Evolutionary conservation across 2,329 filamentous ascomycete genomes (phyloP).

Genomic region (Trichoderma lentiforme): DNA sequence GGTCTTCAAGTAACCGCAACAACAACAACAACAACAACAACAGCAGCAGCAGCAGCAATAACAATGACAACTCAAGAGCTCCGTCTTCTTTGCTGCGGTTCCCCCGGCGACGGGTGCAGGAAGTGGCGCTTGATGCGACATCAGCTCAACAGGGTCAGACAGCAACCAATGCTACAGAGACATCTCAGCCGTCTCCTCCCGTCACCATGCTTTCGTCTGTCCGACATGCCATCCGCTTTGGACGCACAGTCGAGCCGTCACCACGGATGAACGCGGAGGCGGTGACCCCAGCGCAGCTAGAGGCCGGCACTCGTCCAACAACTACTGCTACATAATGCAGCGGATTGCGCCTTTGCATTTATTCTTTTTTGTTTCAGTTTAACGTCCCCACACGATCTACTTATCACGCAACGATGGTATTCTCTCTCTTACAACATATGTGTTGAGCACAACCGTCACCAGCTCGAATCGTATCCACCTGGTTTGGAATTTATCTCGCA

Average conservation of each 20-base stretch:
- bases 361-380: background rate
- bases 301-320: constrained; percentile 39
- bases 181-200: background rate
- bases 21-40: background rate
- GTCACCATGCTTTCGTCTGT: constrained; percentile 32
- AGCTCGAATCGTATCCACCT: constrained; percentile 23
- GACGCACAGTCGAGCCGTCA: constrained; percentile 26
- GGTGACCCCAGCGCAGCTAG: constrained; percentile 46
- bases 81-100: constrained; percentile 1
- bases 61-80: constrained; percentile 2
- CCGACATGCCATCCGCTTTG: constrained; percentile 33
- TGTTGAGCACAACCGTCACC: constrained; percentile 27
- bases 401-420: constrained; percentile 27
- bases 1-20: constrained; percentile 18
- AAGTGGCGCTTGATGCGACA: background rate
- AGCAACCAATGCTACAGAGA: background rate
- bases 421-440: constrained; percentile 27
- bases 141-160: background rate
- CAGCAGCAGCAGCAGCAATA: too few relatives aligned
- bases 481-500: constrained; percentile 24
- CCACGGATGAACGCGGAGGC: constrained; percentile 20
- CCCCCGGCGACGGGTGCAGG: background rate
- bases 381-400: background rate
- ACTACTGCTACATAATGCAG: constrained; percentile 10
- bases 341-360: background rate